These are phyloP conservation scores for Dichomitus squalens DNA, from an alignment of 1,284 basidiomycete species.

Conservation along the genomic window DNA sequence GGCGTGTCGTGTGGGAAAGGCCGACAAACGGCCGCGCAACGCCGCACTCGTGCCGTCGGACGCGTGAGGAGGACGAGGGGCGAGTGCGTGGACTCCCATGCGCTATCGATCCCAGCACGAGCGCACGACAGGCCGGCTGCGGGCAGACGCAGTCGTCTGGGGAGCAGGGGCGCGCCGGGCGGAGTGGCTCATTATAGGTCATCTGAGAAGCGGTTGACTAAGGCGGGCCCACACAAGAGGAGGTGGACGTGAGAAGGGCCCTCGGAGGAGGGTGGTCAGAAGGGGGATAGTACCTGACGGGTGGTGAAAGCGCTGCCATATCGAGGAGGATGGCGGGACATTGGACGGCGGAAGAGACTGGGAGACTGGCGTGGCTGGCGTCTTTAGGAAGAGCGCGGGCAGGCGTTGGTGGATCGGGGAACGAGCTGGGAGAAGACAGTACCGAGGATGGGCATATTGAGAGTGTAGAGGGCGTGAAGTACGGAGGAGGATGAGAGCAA, in stretches of 20 bases:
- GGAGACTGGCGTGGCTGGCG: background rate
- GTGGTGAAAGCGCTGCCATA: constrained; percentile 14
- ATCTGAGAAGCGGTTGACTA: constrained; percentile 14
- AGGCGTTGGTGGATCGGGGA: constrained; percentile 2
- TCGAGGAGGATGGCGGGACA: constrained; percentile 13
- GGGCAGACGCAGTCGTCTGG: constrained; percentile 2
- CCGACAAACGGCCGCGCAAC: constrained; percentile 25
- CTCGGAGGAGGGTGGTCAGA: constrained; percentile 10
- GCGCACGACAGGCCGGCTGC: constrained; percentile 4
- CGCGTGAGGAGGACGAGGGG: background rate
- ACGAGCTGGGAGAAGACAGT: constrained; percentile 2
- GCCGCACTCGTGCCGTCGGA: background rate
- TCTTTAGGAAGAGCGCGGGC: background rate
- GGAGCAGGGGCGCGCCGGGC: constrained; percentile 6
- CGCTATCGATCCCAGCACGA: background rate
- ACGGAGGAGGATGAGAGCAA: background rate
- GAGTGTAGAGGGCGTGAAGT: background rate
- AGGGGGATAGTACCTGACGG: constrained; percentile 14
- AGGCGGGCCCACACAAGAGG: background rate
- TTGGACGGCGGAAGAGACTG: constrained; percentile 13
- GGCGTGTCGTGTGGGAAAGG: constrained; percentile 21
- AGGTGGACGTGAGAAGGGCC: constrained; percentile 11
- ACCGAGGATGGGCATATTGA: constrained; percentile 7
- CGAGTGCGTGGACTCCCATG: background rate
- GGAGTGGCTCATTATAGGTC: constrained; percentile 11